Percentiles rank a stretch among this genome's conserved stretches.
These are phyloP conservation scores for Claviceps arundinis DNA, from an alignment of 2,329 filamentous ascomycete genomes.

Conservation along the genomic window DNA sequence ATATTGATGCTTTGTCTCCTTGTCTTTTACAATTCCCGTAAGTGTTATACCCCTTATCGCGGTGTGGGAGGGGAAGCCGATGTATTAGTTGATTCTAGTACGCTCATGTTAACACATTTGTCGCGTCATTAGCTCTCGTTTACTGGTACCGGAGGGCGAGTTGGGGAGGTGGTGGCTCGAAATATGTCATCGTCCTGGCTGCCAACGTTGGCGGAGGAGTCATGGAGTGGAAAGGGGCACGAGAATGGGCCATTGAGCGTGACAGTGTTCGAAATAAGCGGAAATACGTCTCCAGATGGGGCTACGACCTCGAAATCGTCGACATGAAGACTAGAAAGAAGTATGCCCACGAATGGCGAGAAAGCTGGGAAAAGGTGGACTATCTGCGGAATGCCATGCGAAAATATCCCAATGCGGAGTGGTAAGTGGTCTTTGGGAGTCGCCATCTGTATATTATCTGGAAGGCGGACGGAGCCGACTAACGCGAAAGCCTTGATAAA, in stretches of 20 bases:
- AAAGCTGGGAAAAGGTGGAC: slow-evolving; percentile 99
- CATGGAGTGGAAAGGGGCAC: slow-evolving; percentile 96
- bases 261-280: slow-evolving; percentile 94
- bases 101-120: background rate
- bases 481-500: slow-evolving; percentile 3
- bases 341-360: slow-evolving; percentile 97
- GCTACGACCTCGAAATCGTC: slow-evolving; percentile 89
- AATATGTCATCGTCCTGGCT: slow-evolving; percentile 84
- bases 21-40: slow-evolving; percentile 62
- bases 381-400: slow-evolving; percentile 76
- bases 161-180: slow-evolving; percentile 70
- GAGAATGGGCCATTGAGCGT: slow-evolving; percentile 96
- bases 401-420: slow-evolving; percentile 93
- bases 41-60: slow-evolving; percentile 19
- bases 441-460: background rate
- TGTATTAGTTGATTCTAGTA: too few relatives aligned
- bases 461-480: background rate
- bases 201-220: slow-evolving; percentile 93
- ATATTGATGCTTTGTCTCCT: slow-evolving; percentile 47
- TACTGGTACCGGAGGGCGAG: slow-evolving; percentile 59
- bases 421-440: slow-evolving; percentile 42
- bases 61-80: background rate
- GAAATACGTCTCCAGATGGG: slow-evolving; percentile 76
- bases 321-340: slow-evolving; percentile 99
- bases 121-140: slow-evolving; percentile 28